Evolutionary conservation across 192 early-diverging fungal genomes (phyloP), one percentile per base, ranked within the genome.

Genomic region (Phycomyces blakesleeanus): DNA sequence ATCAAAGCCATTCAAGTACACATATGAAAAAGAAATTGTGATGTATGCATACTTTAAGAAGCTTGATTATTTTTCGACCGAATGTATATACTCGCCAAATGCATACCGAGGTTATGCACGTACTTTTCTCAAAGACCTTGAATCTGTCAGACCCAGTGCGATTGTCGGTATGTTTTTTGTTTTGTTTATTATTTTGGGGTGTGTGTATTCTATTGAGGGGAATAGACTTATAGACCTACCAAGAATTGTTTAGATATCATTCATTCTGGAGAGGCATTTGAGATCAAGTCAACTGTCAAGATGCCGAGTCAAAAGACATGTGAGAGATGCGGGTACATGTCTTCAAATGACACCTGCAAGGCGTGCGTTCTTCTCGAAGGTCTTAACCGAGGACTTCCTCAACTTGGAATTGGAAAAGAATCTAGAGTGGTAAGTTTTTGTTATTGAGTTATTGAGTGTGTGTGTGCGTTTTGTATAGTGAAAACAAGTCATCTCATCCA

Each of bases 1-100:
- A 47, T 96, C 93, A 11, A 98, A 98, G 79, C 97, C 97, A 0
- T 96, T 98, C 80, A 98, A 97, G 69, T 97, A 97, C 73, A 95
- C 94, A 0, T 98, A 98, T 62, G 97, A 98, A 75, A 98, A 98
- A 77, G 97, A 98, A 65, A 98, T 98, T 67, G 97, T 98, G 67
- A 96, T 98, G 95, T 94, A 98, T 66, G 97, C 97, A 21, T 97
- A 98, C 68, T 93, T 94, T 68, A 91, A 92, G 76, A 89, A 93
- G 38, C 78, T 98, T 22, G 97, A 98, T 69, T 98, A 98, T 79
- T 98, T 98, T 58, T 96, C 94, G 12, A 98, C 97, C 11, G 97
- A 98, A 71, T 98, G 97, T 71, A 93, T 92, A 21, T 98, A 98
- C 75, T 93, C 94, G 34, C 95, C 95, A 24, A 95, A 98, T 66